Evolutionary conservation across 2,329 filamentous ascomycete species (phyloP).

Genomic region (Metarhizium rileyi): DNA sequence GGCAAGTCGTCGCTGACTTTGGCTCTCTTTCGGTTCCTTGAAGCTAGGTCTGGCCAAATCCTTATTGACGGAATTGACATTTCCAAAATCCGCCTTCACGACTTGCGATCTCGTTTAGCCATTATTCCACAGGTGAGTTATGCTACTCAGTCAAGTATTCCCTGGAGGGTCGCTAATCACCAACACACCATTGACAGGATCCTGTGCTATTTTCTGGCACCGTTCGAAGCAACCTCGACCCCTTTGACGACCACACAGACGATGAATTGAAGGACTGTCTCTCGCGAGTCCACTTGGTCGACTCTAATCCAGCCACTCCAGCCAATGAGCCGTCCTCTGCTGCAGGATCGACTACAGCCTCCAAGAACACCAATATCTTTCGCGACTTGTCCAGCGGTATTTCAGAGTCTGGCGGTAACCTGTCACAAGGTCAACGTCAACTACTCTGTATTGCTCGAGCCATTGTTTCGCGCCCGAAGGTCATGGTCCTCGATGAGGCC

Average conservation of each 20-base stretch:
- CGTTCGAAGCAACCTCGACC: constrained; percentile 66
- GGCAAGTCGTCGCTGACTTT: constrained; percentile 70
- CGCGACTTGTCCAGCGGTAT: constrained; percentile 51
- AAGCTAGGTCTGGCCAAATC: constrained; percentile 55
- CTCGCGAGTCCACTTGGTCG: constrained; percentile 57
- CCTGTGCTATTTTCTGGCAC: constrained; percentile 76
- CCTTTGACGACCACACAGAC: constrained; percentile 62
- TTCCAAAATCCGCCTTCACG: constrained; percentile 58
- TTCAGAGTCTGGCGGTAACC: constrained; percentile 62
- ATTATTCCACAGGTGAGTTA: constrained; percentile 58
- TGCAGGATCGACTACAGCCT: constrained; percentile 19
- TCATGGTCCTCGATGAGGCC: constrained; percentile 74
- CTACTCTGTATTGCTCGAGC: constrained; percentile 65
- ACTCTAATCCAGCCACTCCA: constrained; percentile 29
- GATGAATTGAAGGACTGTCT: constrained; percentile 60
- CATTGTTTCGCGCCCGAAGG: constrained; percentile 61
- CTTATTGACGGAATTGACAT: constrained; percentile 67
- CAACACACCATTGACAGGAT: constrained; percentile 36
- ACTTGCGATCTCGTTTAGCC: constrained; percentile 62
- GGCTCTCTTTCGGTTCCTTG: constrained; percentile 69
- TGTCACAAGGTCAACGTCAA: constrained; percentile 68
- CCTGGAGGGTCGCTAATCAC: background rate
- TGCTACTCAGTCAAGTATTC: background rate
- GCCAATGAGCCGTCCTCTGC: constrained; percentile 28
- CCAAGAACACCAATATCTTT: constrained; percentile 57